Evolutionary conservation across 2,329 filamentous ascomycete genomes (phyloP).

Genomic region (Scortechinia acanthostroma): DNA sequence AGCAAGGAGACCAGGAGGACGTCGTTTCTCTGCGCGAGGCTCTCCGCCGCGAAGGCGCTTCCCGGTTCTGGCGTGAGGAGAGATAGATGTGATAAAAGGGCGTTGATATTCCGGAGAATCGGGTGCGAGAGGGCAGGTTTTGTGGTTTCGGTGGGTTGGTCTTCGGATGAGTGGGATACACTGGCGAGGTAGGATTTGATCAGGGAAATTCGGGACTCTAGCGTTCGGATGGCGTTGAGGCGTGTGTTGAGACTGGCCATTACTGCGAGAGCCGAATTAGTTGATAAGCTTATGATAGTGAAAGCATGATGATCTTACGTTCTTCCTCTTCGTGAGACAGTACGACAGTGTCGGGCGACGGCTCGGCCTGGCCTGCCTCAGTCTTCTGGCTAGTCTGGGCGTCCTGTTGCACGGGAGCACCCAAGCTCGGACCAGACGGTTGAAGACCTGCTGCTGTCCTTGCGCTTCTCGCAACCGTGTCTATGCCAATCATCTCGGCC

Average conservation of each 20-base stretch:
- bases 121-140: background rate
- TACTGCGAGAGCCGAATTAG: background rate
- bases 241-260: background rate
- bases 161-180: background rate
- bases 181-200: slow-evolving; percentile 1
- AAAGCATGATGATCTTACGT: background rate
- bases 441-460: background rate
- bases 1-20: slow-evolving; percentile 1
- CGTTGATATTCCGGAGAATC: background rate
- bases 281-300: background rate
- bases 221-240: slow-evolving; percentile 1
- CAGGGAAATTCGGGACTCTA: background rate
- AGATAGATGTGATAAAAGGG: background rate
- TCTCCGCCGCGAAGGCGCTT: background rate
- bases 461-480: slow-evolving; percentile 83
- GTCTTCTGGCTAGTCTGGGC: too few species aligned
- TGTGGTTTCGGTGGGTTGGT: background rate
- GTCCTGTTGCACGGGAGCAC: too few species aligned
- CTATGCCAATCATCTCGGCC: slow-evolving; percentile 95
- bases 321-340: background rate
- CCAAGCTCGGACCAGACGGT: too few species aligned
- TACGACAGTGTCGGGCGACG: too few species aligned
- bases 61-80: background rate
- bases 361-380: too few species aligned
- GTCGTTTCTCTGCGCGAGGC: background rate